Conservation (phyloP, 2,329 filamentous ascomycete species). For the Paraconiothyrium brasiliense region DNA sequence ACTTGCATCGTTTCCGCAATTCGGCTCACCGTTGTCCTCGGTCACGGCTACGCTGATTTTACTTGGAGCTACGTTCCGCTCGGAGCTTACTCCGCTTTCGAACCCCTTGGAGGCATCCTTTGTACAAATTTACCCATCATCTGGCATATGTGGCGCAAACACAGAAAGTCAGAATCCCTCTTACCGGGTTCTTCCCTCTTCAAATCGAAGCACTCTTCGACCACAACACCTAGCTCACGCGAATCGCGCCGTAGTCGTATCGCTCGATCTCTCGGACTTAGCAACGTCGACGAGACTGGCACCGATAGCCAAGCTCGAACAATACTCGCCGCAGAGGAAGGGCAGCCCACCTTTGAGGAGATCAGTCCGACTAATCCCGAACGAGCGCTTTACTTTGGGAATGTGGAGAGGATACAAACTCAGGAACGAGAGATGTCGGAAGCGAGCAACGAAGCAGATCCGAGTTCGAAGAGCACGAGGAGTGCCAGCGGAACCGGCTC, state of each 20-base stretch:
- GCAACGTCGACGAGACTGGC: constrained; percentile 30
- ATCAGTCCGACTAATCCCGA: constrained; percentile 14
- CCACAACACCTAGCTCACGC: constrained; percentile 33
- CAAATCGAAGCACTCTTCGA: constrained; percentile 29
- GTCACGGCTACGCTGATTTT: constrained; percentile 41
- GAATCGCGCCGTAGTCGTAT: constrained; percentile 32
- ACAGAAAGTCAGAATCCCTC: constrained; percentile 16
- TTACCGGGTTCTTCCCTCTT: constrained; percentile 27
- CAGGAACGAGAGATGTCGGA: constrained; percentile 19
- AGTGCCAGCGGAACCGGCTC: constrained; percentile 8
- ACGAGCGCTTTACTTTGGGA: constrained; percentile 32
- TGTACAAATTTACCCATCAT: constrained; percentile 47
- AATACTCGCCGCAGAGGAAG: constrained; percentile 23
- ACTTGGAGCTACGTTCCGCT: constrained; percentile 47
- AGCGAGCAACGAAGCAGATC: constrained; percentile 8
- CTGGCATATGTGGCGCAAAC: constrained; percentile 47
- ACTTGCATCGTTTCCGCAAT: constrained; percentile 45
- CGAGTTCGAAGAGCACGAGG: background rate
- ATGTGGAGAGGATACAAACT: constrained; percentile 29
- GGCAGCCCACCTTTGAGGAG: constrained; percentile 14
- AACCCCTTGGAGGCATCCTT: constrained; percentile 46
- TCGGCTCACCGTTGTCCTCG: constrained; percentile 43
- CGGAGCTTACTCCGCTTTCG: constrained; percentile 46
- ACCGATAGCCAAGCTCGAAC: constrained; percentile 35
- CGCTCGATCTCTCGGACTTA: constrained; percentile 35